Evolutionary conservation across 331 rosid species (phyloP), one percentile per base, ranked within the genome.

Genomic region (Rosa hybrid): DNA sequence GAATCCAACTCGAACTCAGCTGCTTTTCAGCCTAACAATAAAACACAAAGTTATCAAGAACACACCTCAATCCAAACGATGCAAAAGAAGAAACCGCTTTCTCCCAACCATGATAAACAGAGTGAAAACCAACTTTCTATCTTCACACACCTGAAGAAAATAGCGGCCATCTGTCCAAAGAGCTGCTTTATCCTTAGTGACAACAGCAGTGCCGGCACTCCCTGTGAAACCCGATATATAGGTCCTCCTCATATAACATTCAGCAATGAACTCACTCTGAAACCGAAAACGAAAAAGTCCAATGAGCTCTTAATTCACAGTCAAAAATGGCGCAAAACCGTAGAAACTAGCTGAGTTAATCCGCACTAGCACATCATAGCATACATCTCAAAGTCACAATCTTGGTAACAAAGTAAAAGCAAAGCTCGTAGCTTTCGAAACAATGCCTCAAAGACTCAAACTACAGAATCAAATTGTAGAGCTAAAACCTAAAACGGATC

Each of bases 161-260:
- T 95, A 95, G 78, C 99, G 95, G 39, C 99, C 99, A 77, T 95
- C 99, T 0, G 99, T 95, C 99, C 99, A 95, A 44, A 95, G 92
- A 75, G 97, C 99, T 77, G 98, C 98, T 82, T 88, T 89, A 85
- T 95, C 97, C 83, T 88, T 91, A 0, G 98, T 91, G 76, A 95
- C 94, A 72, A 95, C 94, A 44, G 94, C 98, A 60, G 99, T 95
- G 60, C 98, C 99, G 78, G 98, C 96, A 74, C 96, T 95, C 59
- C 99, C 99, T 54, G 92, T 93, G 72, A 95, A 95, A 23, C 97
- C 99, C 0, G 98, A 91, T 80, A 93, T 83, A 88, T 83, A 95
- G 9, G 91, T 80, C 88, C 98, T 87, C 91, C 99, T 89, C 89
- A 77, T 84, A 81, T 87, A 93, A 85, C 98, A 93, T 71, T 95